A percentile compares a stretch with the other conserved stretches of the same genome.
Evolutionary conservation across 371 early-diverging fungal species (phyloP).

Genomic region (Mortierella sp.): DNA sequence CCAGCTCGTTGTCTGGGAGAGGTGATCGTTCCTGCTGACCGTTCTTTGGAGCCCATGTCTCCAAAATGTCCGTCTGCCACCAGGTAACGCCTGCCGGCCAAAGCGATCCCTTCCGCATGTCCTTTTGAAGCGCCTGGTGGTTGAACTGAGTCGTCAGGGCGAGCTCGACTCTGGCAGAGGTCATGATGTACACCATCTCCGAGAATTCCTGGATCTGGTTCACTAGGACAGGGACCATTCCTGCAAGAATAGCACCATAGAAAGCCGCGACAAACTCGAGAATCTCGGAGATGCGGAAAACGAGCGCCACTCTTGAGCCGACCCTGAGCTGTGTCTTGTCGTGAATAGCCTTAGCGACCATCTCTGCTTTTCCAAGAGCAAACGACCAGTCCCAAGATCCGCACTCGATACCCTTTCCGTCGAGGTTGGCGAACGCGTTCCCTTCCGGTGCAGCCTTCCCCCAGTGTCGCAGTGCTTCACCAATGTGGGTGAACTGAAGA

Average conservation of each 20-base stretch:
- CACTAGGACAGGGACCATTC: slow-evolving; percentile 86
- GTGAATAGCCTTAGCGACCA: slow-evolving; percentile 46
- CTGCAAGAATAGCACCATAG: slow-evolving; percentile 83
- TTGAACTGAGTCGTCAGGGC: slow-evolving; percentile 87
- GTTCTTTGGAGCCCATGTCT: slow-evolving; percentile 68
- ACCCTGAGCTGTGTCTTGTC: slow-evolving; percentile 44
- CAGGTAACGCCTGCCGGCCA: slow-evolving; percentile 77
- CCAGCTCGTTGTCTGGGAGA: slow-evolving; percentile 62
- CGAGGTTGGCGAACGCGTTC: slow-evolving; percentile 50
- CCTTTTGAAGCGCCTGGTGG: slow-evolving; percentile 74
- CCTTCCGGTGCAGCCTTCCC: slow-evolving; percentile 34
- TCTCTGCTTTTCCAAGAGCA: slow-evolving; percentile 45
- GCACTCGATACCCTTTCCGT: slow-evolving; percentile 43
- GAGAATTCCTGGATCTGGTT: slow-evolving; percentile 84
- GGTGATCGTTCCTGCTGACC: slow-evolving; percentile 56
- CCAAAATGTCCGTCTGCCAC: slow-evolving; percentile 83
- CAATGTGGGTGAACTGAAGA: slow-evolving; percentile 45
- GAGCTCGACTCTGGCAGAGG: slow-evolving; percentile 73
- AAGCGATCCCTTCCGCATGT: slow-evolving; percentile 66
- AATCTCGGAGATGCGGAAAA: slow-evolving; percentile 84
- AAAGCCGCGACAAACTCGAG: slow-evolving; percentile 83
- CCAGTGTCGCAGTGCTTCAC: slow-evolving; percentile 48
- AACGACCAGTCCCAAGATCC: slow-evolving; percentile 49
- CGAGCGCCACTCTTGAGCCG: slow-evolving; percentile 82
- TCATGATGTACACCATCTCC: slow-evolving; percentile 81